These are phyloP conservation scores for Botrytis sinoallii DNA, from an alignment of 2,329 filamentous ascomycete species.

Conservation along the genomic window DNA sequence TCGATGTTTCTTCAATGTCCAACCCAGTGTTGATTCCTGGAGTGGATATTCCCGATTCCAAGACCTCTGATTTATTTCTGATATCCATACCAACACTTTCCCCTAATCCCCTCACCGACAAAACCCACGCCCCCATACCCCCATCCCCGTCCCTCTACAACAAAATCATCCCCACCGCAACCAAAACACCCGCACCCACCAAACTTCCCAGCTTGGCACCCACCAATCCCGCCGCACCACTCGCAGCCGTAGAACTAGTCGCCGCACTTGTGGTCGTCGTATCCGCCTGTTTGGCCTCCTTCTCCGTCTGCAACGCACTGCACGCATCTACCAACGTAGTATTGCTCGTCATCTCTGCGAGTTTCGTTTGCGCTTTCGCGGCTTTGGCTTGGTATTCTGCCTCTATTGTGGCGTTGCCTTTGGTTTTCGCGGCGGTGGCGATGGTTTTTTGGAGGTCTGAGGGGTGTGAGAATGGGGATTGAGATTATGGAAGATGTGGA, in stretches of 20 bases:
- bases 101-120: too few species aligned
- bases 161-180: neutral
- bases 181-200: neutral
- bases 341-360: conserved; percentile 21
- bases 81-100: neutral
- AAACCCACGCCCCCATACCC: neutral
- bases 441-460: conserved; percentile 23
- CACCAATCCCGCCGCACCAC: neutral
- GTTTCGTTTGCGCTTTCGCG: conserved; percentile 17
- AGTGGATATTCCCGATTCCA: neutral
- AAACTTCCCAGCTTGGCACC: neutral
- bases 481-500: too few species aligned
- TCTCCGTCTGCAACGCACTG: neutral
- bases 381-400: conserved; percentile 20
- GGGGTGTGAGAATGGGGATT: neutral
- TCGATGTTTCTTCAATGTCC: neutral
- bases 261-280: neutral
- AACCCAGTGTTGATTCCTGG: neutral
- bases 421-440: conserved; percentile 17
- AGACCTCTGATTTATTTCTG: neutral
- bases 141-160: neutral
- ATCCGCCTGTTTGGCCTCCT: neutral
- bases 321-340: conserved; percentile 26
- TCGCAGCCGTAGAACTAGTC: neutral
- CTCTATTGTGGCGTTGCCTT: conserved; percentile 24